phyloP scores from a whole-genome alignment of 148 eudicot genomes.

The Vaccinium myrtillus region DNA sequence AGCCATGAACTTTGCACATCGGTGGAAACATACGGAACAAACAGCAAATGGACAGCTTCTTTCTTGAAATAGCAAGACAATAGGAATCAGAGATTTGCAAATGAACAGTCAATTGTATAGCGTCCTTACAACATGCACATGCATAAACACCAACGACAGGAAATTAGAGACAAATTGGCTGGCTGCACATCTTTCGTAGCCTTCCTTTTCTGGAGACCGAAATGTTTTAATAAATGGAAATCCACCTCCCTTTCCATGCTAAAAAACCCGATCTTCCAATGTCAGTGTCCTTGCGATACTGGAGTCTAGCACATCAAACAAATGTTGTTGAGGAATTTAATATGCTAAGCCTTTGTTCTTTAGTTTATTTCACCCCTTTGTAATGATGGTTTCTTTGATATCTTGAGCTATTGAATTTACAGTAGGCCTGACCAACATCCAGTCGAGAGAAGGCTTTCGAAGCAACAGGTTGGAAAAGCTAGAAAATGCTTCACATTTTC shows the following conservation, averaged over 20 bases:
- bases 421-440: not conserved
- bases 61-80: not conserved
- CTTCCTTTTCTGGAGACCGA: not conserved
- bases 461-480: not conserved
- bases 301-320: not conserved
- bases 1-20: not conserved
- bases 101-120: not conserved
- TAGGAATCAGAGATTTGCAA: not conserved
- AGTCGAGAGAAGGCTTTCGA: not conserved
- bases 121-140: not conserved
- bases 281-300: too few species aligned
- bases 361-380: not conserved
- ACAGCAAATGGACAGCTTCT: not conserved
- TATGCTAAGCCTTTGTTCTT: not conserved
- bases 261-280: not conserved
- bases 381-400: not conserved
- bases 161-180: slow-evolving; percentile 10
- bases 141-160: not conserved
- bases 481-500: not conserved
- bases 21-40: not conserved
- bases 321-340: not conserved
- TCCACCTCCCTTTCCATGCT: not conserved
- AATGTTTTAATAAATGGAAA: not conserved
- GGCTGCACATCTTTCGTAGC: not conserved
- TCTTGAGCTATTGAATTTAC: not conserved